Base-by-base conservation (phyloP, 2,329 filamentous ascomycete species). In the Fusarium torulosum region DNA sequence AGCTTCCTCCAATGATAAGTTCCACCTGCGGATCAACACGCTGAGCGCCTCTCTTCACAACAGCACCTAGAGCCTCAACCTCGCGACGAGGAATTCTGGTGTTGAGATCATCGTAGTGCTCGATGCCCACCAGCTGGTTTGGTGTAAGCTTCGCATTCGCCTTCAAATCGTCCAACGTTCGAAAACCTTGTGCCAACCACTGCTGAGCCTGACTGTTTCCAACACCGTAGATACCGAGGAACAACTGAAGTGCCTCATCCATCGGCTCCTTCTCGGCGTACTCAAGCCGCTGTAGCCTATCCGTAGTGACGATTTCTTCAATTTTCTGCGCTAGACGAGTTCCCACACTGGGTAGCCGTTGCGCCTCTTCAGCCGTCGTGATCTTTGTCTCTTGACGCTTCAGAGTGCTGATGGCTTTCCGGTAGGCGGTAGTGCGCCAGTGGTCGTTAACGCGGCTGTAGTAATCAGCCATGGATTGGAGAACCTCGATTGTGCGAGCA, bases 301-400 rank as follows among this genome's bases (percentile, higher is more conserved):
- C 86, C 0, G 93, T 97, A 38, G 84, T 83, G 3, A 88, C 92
- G 42, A 97, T 97, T 75, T 97, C 95, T 72, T 96, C 92, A 66
- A 98, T 96, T 77, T 97, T 97, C 25, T 86, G 83, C 0, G 94
- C 94, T 2, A 97, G 81, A 2, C 92, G 86, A 13, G 82, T 72
- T 9, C 94, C 94, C 35, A 97, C 88, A 59, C 84, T 86, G 1
- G 88, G 88, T 1, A 97, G 83, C 3, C 79, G 77, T 13, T 85
- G 79, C 0, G 94, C 95, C 76, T 96, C 85, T 47, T 88, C 84
- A 59, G 86, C 88, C 0, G 90, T 94, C 6, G 78, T 81, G 59
- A 97, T 86, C 74, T 88, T 90, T 46, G 69, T 72, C 0, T 80
- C 75, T 63, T 94, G 90, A 46, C 87, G 89, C 43, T 88, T 88